These are phyloP conservation scores for Medicago ruthenica DNA, from an alignment of 306 rosid species.

Conservation along the genomic window DNA sequence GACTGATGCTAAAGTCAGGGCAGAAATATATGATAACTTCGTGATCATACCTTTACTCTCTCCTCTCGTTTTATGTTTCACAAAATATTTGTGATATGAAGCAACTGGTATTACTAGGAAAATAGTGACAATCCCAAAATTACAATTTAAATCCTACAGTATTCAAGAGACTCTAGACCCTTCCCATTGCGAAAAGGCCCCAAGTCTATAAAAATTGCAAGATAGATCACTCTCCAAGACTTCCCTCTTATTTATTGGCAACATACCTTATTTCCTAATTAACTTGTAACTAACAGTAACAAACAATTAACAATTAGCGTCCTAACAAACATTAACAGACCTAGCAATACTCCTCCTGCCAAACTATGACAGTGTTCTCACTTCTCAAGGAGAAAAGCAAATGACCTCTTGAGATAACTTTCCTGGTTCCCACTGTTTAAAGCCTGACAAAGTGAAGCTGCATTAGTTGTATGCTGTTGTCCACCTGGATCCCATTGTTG, in stretches of 20 bases:
- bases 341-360: no score
- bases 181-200: neutral
- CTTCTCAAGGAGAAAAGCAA: no score
- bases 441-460: no score
- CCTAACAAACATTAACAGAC: neutral
- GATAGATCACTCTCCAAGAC: no score
- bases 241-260: no score
- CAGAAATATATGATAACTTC: neutral
- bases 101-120: neutral
- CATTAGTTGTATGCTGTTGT: no score
- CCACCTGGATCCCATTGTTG: no score
- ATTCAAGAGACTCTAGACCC: neutral
- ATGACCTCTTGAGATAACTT: no score
- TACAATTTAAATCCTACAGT: neutral
- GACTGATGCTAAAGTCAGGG: conserved; percentile 22
- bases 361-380: no score
- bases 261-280: neutral
- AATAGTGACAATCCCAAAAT: neutral
- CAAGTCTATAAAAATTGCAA: no score
- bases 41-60: neutral
- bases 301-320: neutral
- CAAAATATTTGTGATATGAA: neutral
- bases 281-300: neutral
- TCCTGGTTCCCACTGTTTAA: no score
- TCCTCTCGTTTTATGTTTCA: no score